Base-by-base conservation (phyloP, 2,329 filamentous ascomycete species). In the Boeremia exigua region DNA sequence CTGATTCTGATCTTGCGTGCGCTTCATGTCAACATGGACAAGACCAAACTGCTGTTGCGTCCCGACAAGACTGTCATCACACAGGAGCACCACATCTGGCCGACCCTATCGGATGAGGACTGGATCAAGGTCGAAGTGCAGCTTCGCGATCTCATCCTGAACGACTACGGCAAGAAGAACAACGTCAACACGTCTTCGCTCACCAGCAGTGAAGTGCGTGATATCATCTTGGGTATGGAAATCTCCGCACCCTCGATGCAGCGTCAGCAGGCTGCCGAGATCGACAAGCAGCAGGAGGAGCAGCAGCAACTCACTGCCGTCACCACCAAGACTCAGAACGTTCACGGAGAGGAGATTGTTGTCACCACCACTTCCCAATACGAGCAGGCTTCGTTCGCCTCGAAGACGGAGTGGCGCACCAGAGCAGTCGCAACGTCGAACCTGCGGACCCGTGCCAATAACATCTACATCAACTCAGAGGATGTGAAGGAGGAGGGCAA, bases 101-200 rank as follows among this genome's bases (percentile, higher is more conserved):
- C 95, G 0, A 89, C 92, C 0, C 80, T 99, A 51, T 88, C 91
- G 0, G 95, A 99, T 62, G 95, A 99, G 68, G 93, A 96, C 61
- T 99, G 95, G 95, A 95, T 99, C 78, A 97, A 97, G 85, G 92
- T 99, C n/a, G 95, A 99, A 82, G 92, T 92, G 40, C 91, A 96
- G 73, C 82, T 99, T 37, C 89, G 95, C 75, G 95, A 99, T 81
- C 81, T 99, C 63, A 99, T 99, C 69, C 75, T 99, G 65, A 97
- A 98, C 66, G 95, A 99, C 74, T 99, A 99, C 74, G 95, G 95
- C 73, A 99, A 98, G 86, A 99, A 99, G 85, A 99, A 99, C 82
- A 99, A 98, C 67, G 95, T 99, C 81, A 99, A 99, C 69, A 94
- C 95, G 11, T 96, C 96, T 14, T 96, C 92, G 75, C 83, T 99